Evolutionary conservation across 306 rosid species (phyloP).

Genomic region (Cicer judaicum): DNA sequence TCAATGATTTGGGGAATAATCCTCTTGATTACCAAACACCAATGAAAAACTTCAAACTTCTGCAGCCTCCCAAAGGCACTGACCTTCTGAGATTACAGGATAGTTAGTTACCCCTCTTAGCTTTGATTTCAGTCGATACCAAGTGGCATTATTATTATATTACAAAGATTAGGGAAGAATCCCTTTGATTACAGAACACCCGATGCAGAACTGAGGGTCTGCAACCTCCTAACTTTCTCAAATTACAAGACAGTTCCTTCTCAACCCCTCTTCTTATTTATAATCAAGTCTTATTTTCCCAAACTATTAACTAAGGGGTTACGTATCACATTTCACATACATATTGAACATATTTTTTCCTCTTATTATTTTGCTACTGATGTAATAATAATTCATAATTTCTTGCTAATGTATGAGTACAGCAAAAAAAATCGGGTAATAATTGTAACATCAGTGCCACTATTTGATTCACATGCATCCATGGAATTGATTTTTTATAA

Average conservation of each 20-base stretch:
- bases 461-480: conserved; percentile 19
- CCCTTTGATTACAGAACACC: not conserved
- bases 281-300: not conserved
- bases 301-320: not conserved
- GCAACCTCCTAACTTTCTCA: not conserved
- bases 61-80: not conserved
- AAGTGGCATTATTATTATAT: not conserved
- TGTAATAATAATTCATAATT: not conserved
- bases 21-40: not conserved
- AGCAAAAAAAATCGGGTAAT: not conserved
- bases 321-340: not conserved
- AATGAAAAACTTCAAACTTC: not conserved
- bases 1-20: not conserved
- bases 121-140: not conserved
- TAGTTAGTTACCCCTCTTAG: not conserved
- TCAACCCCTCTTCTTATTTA: conserved; percentile 2
- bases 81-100: not conserved
- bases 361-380: conserved; percentile 11
- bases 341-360: conserved; percentile 3
- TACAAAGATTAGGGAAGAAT: not conserved
- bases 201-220: not conserved
- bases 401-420: not conserved
- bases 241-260: conserved; percentile 10
- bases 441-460: not conserved
- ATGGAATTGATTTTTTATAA: conserved; percentile 23